A percentile compares a stretch with the other conserved stretches of the same genome.
Conservation (phyloP, 129 eudicot genomes). For the Heracleum sosnowskyi region DNA sequence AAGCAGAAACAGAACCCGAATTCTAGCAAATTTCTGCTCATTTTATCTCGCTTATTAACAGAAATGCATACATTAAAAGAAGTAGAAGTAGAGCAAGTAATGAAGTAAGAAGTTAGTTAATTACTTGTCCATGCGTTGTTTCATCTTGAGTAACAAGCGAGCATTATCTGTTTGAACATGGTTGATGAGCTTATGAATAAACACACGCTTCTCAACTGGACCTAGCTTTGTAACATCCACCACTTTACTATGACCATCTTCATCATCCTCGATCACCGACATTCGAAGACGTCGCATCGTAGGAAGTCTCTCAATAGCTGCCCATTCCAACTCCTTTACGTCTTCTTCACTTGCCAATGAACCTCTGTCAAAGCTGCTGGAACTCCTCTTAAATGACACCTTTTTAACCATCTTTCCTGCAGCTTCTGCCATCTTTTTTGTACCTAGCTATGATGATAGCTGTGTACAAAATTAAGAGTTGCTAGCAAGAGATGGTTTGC, state of each 20-base stretch:
- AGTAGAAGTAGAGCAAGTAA: not conserved
- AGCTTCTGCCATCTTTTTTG: not conserved
- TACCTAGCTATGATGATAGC: not conserved
- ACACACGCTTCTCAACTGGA: not conserved
- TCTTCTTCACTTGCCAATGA: slow-evolving; percentile 1
- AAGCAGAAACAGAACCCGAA: no score
- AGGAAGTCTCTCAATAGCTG: slow-evolving; percentile 3
- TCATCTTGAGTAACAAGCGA: slow-evolving; percentile 5
- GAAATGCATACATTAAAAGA: not conserved
- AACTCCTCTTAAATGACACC: not conserved
- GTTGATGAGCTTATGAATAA: slow-evolving; percentile 1
- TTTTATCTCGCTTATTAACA: no score
- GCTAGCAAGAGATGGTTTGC: not conserved
- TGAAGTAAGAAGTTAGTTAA: not conserved
- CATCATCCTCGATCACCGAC: not conserved
- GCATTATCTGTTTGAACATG: slow-evolving; percentile 6
- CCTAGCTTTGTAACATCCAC: slow-evolving; percentile 5
- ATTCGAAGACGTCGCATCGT: not conserved
- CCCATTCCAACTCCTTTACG: not conserved
- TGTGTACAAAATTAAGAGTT: not conserved
- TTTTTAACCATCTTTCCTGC: not conserved
- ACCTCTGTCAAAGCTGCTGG: not conserved
- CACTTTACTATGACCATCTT: not conserved
- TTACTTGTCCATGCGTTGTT: slow-evolving; percentile 6
- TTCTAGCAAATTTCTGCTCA: no score